phyloP scores from a whole-genome alignment of 1,284 basidiomycete species.

The Ganoderma boninense region DNA sequence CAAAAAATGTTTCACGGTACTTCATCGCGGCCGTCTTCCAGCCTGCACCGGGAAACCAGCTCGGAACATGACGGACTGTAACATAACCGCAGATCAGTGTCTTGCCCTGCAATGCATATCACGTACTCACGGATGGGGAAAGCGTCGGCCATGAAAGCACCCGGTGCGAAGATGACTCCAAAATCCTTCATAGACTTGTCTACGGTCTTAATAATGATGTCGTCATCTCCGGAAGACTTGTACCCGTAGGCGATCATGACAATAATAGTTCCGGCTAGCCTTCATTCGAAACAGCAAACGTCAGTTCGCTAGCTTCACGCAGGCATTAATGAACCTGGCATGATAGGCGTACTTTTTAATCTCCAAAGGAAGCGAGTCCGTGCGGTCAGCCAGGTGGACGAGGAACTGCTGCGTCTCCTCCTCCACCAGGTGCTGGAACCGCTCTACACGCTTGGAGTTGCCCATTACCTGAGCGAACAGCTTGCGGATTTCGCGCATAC shows the following conservation, averaged over 20 bases:
- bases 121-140: conserved; percentile 39
- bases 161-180: conserved; percentile 36
- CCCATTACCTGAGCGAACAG: conserved; percentile 40
- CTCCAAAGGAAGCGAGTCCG: conserved; percentile 33
- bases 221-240: conserved; percentile 39
- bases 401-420: conserved; percentile 36
- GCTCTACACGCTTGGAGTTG: conserved; percentile 36
- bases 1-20: conserved; percentile 32
- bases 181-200: conserved; percentile 43
- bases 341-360: conserved; percentile 37
- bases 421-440: conserved; percentile 38
- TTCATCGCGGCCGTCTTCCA: conserved; percentile 34
- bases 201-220: conserved; percentile 42
- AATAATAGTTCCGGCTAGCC: conserved; percentile 44
- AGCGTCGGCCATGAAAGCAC: conserved; percentile 42
- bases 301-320: conserved; percentile 12
- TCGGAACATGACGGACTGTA: conserved; percentile 33
- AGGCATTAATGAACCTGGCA: neutral
- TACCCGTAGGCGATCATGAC: conserved; percentile 48
- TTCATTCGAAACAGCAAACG: neutral
- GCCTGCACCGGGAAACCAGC: conserved; percentile 41
- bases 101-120: neutral
- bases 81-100: conserved; percentile 19
- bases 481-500: conserved; percentile 67
- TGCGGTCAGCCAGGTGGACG: conserved; percentile 29